Conservation (phyloP, 1,284 basidiomycete genomes). For the Paramarasmius palmivorus region DNA sequence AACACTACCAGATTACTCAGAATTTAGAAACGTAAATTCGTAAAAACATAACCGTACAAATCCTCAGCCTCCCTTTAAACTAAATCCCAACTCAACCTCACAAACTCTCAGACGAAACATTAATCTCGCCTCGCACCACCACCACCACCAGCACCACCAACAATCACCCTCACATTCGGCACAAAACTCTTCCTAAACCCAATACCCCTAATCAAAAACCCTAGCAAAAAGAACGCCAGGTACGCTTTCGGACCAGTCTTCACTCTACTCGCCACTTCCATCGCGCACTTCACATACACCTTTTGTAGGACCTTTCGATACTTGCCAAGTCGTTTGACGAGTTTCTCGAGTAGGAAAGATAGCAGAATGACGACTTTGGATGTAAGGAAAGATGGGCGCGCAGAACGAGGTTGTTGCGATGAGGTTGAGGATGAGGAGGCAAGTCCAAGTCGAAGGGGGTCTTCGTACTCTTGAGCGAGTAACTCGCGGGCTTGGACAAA, state of each 20-base stretch:
- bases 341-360: constrained; percentile 18
- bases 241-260: constrained; percentile 12
- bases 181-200: constrained; percentile 4
- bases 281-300: constrained; percentile 14
- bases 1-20: too few relatives aligned
- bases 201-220: constrained; percentile 1
- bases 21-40: too few relatives aligned
- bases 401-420: not conserved
- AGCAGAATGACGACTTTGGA: constrained; percentile 62
- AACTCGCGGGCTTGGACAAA: constrained; percentile 19
- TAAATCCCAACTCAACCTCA: too few relatives aligned
- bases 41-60: too few relatives aligned
- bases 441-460: constrained; percentile 16
- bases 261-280: constrained; percentile 9
- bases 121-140: not conserved
- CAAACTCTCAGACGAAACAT: too few relatives aligned
- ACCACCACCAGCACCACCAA: not conserved
- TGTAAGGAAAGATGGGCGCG: constrained; percentile 33
- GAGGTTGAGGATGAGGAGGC: constrained; percentile 5
- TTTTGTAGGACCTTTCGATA: constrained; percentile 13
- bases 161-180: not conserved
- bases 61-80: too few relatives aligned
- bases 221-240: constrained; percentile 11
- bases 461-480: constrained; percentile 14
- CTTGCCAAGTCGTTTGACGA: constrained; percentile 15